Conservation (phyloP, 2,329 filamentous ascomycete genomes). For the Venturia asperata region DNA sequence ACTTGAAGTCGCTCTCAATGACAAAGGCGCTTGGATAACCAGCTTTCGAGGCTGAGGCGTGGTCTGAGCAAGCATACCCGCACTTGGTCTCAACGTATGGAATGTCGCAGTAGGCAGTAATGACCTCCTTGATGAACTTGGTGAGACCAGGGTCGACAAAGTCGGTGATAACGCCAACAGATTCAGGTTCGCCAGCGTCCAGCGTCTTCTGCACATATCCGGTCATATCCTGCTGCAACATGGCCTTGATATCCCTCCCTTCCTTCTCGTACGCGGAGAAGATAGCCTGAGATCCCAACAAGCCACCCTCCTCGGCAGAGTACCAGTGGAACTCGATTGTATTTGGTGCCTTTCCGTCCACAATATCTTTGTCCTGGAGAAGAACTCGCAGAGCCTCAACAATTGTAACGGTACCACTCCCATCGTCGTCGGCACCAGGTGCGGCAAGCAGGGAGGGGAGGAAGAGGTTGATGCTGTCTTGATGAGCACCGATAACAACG, state of each 20-base stretch:
- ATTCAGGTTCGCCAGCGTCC: slow-evolving; percentile 74
- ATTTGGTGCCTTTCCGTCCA: slow-evolving; percentile 66
- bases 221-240: slow-evolving; percentile 98
- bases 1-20: slow-evolving; percentile 64
- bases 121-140: slow-evolving; percentile 81
- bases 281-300: slow-evolving; percentile 83
- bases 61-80: slow-evolving; percentile 75
- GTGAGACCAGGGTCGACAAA: slow-evolving; percentile 79
- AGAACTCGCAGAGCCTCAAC: slow-evolving; percentile 82
- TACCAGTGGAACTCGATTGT: slow-evolving; percentile 98
- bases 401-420: slow-evolving; percentile 87
- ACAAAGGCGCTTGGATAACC: slow-evolving; percentile 71
- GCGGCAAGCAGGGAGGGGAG: slow-evolving; percentile 75
- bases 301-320: slow-evolving; percentile 79
- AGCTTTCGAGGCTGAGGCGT: slow-evolving; percentile 65
- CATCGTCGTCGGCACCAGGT: slow-evolving; percentile 92
- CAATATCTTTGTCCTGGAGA: slow-evolving; percentile 62
- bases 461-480: slow-evolving; percentile 92
- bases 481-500: slow-evolving; percentile 82
- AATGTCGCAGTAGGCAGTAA: slow-evolving; percentile 81
- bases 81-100: slow-evolving; percentile 83
- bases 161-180: slow-evolving; percentile 87
- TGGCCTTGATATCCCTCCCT: slow-evolving; percentile 75
- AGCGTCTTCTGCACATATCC: slow-evolving; percentile 78
- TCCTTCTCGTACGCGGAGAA: slow-evolving; percentile 72